Base-by-base conservation (phyloP, 2,329 filamentous ascomycete species). In the Aphanocladium album region DNA sequence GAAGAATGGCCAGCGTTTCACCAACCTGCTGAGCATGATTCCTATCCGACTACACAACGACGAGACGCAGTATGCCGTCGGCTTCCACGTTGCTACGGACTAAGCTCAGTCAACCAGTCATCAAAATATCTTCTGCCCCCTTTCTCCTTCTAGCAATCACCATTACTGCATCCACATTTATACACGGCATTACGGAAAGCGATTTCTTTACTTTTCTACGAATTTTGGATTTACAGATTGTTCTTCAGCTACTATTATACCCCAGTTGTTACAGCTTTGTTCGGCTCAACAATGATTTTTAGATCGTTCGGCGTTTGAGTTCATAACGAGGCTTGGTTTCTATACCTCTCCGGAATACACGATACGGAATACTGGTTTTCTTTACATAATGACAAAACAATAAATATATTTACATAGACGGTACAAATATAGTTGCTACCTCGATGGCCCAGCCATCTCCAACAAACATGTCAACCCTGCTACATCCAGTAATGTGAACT, bases 11-110 rank as follows among this genome's bases (percentile, higher is more conserved):
- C 83, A 90, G 66, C 81, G 81, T 0, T 96, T 96, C 69, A 88
- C 88, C 79, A 96, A 96, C 67, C 71, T 93, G 14, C 78, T 96
- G 57, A 91, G 89, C n/a, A 91, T 96, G 79, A 89, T 96, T 57
- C 91, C 91, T 0, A 85, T 96, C 37, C 77, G 79, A 2, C 89
- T 86, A 81, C 84, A 90, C 45, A 80, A 82, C 1, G 78, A 82
- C 16, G 81, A 84, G 12, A 83, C 85, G 63, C 86, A 86, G 63
- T 93, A 89, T 69, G 91, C 88, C 55, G 87, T 96, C 27, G 91
- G 91, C 3, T 93, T 96, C 68, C 86, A 92, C 71, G 88, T 90
- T 30, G 89, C 90, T 74, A 73, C 87, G n/a, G 45, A 50, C 17
- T 56, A 9, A 39, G 19, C 4, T 12, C 6, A 51, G n/a, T n/a